These are phyloP conservation scores for Aureobasidium sp. DNA, from an alignment of 2,329 filamentous ascomycete species.

Conservation along the genomic window DNA sequence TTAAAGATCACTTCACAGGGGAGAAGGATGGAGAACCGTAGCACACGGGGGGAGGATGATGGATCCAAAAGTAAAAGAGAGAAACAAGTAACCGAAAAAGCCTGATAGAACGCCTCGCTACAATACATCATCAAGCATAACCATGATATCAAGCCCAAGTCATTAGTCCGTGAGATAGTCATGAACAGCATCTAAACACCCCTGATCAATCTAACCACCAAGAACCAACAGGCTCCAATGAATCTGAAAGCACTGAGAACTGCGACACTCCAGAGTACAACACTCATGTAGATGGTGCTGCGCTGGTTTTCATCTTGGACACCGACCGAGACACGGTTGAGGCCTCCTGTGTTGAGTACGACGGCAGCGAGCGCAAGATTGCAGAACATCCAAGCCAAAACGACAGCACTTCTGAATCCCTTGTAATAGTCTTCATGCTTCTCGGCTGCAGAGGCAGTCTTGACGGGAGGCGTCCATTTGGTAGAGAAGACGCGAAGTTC, in stretches of 20 bases:
- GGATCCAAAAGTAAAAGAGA: not conserved
- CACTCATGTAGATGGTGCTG: conserved; percentile 73
- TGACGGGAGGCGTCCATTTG: conserved; percentile 68
- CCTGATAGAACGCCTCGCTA: conserved; percentile 8
- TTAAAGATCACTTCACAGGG: no score
- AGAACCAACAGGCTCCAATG: conserved; percentile 80
- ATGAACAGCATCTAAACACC: conserved; percentile 23
- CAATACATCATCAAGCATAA: not conserved
- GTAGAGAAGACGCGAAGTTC: conserved; percentile 65
- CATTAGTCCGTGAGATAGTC: not conserved
- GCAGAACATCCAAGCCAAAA: conserved; percentile 91
- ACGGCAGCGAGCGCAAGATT: conserved; percentile 84
- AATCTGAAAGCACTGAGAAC: conserved; percentile 79
- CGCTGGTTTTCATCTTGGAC: conserved; percentile 38
- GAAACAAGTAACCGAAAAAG: not conserved
- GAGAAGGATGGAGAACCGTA: no score
- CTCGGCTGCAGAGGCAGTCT: conserved; percentile 52
- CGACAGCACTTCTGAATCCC: conserved; percentile 84
- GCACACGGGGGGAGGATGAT: not conserved
- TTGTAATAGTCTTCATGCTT: conserved; percentile 98
- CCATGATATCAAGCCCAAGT: not conserved
- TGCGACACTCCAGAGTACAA: conserved; percentile 84
- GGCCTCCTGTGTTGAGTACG: conserved; percentile 75
- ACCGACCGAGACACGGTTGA: conserved; percentile 45
- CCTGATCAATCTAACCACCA: conserved; percentile 79